Evolutionary conservation across 805 yeast species (phyloP), one percentile per base, ranked within the genome.

Genomic region (Nakazawaea holstii): DNA sequence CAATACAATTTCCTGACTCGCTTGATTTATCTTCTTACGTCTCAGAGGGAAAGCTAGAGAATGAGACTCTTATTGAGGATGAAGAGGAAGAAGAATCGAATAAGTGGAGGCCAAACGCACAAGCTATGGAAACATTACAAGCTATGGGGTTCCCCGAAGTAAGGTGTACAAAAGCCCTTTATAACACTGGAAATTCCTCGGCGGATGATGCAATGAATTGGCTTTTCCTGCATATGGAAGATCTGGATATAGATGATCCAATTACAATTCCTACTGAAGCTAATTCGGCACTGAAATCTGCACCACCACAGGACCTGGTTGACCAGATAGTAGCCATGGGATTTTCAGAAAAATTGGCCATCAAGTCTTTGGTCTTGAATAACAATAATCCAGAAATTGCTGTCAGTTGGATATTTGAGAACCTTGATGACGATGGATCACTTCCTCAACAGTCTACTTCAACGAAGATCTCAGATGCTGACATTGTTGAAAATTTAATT

Each of bases 221-320:
- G 96, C 61, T 94, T 6, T 84, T 94, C 59, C 85, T 76, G 17
- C 96, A 91, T 59, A 79, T 89, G 83, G 97, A 91, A 24, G 97
- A 88, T 61, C 60, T 82, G 1, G 85, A 79, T 56, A 76, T 91
- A 39, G 95, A 91, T 60, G 79, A 66, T 6, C 84, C 87, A 1
- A 71, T 85, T 24, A 65, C 54, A 1, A 57, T 65, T 2, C 67
- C 70, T 7, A 46, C 51, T 29, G 55, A 49, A 11, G 13, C 33
- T 10, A 28, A 38, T 10, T 36, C 41, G 6, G 41, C 52, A 20
- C 6, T 33, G 24, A 5, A 3, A 20, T 20, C 24, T 27, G 56
- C 57, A 8, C 59, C 68, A 3, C 65, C 64, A 14, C 57, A 60
- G 6, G 79, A 69, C 3, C 66, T 72, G 24, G 61, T 85, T 6